Base-by-base conservation (phyloP, 371 early-diverging fungal species). In the Mortierella polycephala region DNA sequence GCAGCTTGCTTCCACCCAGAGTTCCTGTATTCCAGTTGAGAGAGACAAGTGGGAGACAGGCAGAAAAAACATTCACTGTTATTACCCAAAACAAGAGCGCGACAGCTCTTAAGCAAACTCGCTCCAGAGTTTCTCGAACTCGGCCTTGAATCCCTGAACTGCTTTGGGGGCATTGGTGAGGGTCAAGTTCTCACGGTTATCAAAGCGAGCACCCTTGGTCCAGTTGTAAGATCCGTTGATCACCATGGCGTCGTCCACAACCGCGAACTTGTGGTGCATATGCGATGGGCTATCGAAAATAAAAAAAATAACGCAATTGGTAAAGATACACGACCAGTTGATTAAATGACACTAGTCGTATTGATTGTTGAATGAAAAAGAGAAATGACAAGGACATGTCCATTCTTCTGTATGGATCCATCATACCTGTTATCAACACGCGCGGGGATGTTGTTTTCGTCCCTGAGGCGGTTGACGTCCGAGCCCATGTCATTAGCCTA, bases 261-360 rank as follows among this genome's bases (percentile, higher is more conserved):
- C 73, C 8, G 86, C 89, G 72, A 89, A 89, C 64, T 89, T 89
- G 77, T 89, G 87, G 56, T 89, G 89, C 89, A 89, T 89, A 60
- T 83, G 86, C 10, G 85, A 82, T 14, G 77, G 57, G 49, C 86
- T 86, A 52, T 45, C 41, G 7, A 41, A 37, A 8, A 44, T 41
- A n/a, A 20, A 46, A 58, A 13, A 8, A 49, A 14, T 47, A 44
- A 44, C 5, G 40, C 13, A 41, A 49, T 7, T 18, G 30, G 42
- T 11, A 21, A 4, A 1, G 30, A 30, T 30, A 30, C 30, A 30
- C 4, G 30, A 30, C 4, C 30, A 30, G 30, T 30, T 30, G 30
- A 30, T 30, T 30, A 30, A 30, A 2, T 4, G 30, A 30, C 30
- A 30, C 4, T 30, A 30, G 30, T 4, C 30, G 30, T 4, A 30